These are phyloP conservation scores for Xerocomellus amylosporus DNA, from an alignment of 768 basidiomycete genomes.

Conservation along the genomic window DNA sequence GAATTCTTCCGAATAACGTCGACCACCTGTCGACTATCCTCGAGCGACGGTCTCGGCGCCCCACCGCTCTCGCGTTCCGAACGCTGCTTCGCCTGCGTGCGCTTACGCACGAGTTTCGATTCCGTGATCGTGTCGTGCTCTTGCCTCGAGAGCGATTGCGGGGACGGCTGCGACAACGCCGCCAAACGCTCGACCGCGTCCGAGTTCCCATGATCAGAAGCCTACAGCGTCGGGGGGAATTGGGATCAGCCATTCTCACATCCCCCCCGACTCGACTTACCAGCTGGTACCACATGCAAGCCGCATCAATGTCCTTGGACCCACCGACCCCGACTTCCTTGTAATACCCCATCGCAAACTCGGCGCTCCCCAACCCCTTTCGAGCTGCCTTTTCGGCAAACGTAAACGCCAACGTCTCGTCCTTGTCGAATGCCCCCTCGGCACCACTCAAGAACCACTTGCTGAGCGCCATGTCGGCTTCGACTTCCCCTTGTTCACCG, in stretches of 20 bases:
- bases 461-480: slow-evolving; percentile 94
- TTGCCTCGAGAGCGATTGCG: slow-evolving; percentile 65
- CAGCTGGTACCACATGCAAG: slow-evolving; percentile 75
- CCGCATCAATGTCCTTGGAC: slow-evolving; percentile 54
- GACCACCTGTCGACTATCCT: slow-evolving; percentile 45
- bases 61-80: slow-evolving; percentile 32
- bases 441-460: slow-evolving; percentile 98
- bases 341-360: slow-evolving; percentile 97
- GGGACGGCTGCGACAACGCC: slow-evolving; percentile 61
- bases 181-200: slow-evolving; percentile 29
- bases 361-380: slow-evolving; percentile 77
- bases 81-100: slow-evolving; percentile 69
- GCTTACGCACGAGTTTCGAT: slow-evolving; percentile 74
- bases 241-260: too few relatives aligned
- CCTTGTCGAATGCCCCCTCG: slow-evolving; percentile 74
- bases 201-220: slow-evolving; percentile 72
- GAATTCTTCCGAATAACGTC: slow-evolving; percentile 57
- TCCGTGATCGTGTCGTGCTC: slow-evolving; percentile 83
- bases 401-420: slow-evolving; percentile 78
- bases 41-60: too few relatives aligned
- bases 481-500: slow-evolving; percentile 79
- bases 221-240: slow-evolving; percentile 39
- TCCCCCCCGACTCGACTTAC: slow-evolving; percentile 34
- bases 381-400: slow-evolving; percentile 93
- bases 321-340: slow-evolving; percentile 89